phyloP scores from a whole-genome alignment of 441 rosid species.

The Flueggea neowawraea region DNA sequence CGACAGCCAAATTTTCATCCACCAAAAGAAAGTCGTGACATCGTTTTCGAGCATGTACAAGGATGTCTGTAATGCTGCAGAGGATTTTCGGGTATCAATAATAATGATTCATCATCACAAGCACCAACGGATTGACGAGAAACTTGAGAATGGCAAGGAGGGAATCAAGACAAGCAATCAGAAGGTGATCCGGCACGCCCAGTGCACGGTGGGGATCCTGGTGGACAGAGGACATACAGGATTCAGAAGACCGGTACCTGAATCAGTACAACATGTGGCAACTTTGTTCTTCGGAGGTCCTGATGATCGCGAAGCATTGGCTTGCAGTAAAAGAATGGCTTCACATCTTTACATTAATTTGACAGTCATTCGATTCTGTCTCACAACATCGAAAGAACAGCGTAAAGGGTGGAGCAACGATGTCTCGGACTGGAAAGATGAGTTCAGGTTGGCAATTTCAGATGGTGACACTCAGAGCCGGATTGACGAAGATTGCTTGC shows the following conservation, averaged over 20 bases:
- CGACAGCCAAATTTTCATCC: slow-evolving; percentile 46
- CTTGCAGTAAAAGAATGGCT: slow-evolving; percentile 56
- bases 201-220: slow-evolving; percentile 74
- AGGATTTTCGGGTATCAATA: slow-evolving; percentile 67
- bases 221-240: slow-evolving; percentile 70
- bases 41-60: slow-evolving; percentile 49
- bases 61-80: slow-evolving; percentile 66
- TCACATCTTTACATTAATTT: slow-evolving; percentile 41
- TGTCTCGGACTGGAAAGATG: slow-evolving; percentile 21
- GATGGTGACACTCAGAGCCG: slow-evolving; percentile 34
- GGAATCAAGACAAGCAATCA: slow-evolving; percentile 60
- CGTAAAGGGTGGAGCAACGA: slow-evolving; percentile 9
- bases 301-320: slow-evolving; percentile 89
- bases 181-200: slow-evolving; percentile 74
- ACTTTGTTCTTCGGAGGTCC: slow-evolving; percentile 85
- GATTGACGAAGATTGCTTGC: slow-evolving; percentile 42
- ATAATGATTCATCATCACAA: slow-evolving; percentile 85
- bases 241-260: slow-evolving; percentile 51
- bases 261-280: slow-evolving; percentile 51
- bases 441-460: slow-evolving; percentile 44
- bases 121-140: slow-evolving; percentile 82
- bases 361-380: slow-evolving; percentile 57
- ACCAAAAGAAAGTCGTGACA: slow-evolving; percentile 62
- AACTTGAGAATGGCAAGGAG: slow-evolving; percentile 56
- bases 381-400: slow-evolving; percentile 25